Percentiles rank a stretch among this genome's conserved stretches.
phyloP scores from a whole-genome alignment of 129 eudicot genomes.

The Escallonia herrerae region DNA sequence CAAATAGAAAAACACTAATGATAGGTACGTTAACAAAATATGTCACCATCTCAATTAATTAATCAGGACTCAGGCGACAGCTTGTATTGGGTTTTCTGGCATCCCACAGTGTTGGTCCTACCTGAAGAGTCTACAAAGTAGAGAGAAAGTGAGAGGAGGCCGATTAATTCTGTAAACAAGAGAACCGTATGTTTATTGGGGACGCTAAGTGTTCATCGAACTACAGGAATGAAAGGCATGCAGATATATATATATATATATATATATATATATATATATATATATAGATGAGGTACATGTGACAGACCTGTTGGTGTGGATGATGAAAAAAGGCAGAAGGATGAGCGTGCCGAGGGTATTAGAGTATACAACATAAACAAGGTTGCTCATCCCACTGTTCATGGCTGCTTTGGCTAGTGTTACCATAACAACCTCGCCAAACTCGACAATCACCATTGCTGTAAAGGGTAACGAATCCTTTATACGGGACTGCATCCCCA shows the following conservation, averaged over 20 bases:
- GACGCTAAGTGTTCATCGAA: background rate
- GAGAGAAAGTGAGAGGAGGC: conserved; percentile 37
- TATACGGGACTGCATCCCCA: conserved; percentile 18
- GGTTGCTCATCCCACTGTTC: conserved; percentile 41
- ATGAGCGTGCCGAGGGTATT: conserved; percentile 42
- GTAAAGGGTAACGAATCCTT: conserved; percentile 38
- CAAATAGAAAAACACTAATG: background rate
- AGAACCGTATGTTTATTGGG: background rate
- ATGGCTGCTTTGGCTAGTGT: conserved; percentile 57
- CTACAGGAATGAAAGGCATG: conserved; percentile 3
- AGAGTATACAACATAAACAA: conserved; percentile 52
- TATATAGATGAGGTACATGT: background rate
- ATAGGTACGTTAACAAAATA: background rate
- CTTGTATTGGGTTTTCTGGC: background rate
- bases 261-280: no score
- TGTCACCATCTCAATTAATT: background rate
- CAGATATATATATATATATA: no score
- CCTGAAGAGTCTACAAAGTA: conserved; percentile 38
- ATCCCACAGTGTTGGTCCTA: background rate
- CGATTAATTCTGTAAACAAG: conserved; percentile 27
- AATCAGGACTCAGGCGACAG: background rate
- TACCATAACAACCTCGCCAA: conserved; percentile 39
- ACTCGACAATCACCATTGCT: conserved; percentile 45
- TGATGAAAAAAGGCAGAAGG: conserved; percentile 40
- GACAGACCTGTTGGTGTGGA: conserved; percentile 40